Evolutionary conservation across 768 basidiomycete genomes (phyloP).

Genomic region (Phylloporus sp.): DNA sequence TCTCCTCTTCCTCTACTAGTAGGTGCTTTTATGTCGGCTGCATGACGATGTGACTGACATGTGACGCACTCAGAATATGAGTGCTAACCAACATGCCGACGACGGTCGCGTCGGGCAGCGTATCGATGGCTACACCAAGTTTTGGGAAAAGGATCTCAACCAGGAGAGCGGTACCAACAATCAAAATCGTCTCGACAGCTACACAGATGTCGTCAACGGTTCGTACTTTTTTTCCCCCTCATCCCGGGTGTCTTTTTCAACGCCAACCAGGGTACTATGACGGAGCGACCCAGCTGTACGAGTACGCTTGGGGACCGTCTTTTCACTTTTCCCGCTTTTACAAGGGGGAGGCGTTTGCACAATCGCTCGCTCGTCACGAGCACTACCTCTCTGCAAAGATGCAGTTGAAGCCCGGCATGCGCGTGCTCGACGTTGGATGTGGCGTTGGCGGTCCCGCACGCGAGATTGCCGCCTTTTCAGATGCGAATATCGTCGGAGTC

Average conservation of each 20-base stretch:
- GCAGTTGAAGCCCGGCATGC: constrained; percentile 82
- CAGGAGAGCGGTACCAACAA: constrained; percentile 64
- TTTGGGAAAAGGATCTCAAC: constrained; percentile 82
- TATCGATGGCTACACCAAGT: constrained; percentile 81
- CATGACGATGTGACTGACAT: background rate
- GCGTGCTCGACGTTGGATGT: constrained; percentile 96
- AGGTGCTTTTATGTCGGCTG: background rate
- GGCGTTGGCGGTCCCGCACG: constrained; percentile 97
- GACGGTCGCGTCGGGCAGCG: constrained; percentile 65
- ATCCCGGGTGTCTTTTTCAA: background rate
- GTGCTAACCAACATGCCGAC: constrained; percentile 25
- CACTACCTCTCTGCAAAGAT: constrained; percentile 93
- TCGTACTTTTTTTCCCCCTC: constrained; percentile 13
- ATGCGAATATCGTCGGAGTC: constrained; percentile 76
- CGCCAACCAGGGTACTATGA: constrained; percentile 79
- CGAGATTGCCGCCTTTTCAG: constrained; percentile 89
- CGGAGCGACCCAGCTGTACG: constrained; percentile 92
- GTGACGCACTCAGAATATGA: background rate
- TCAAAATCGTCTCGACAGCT: constrained; percentile 70
- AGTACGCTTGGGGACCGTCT: constrained; percentile 86
- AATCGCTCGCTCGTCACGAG: constrained; percentile 83
- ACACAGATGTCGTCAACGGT: constrained; percentile 95
- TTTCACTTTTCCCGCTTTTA: constrained; percentile 99
- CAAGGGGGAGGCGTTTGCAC: constrained; percentile 76
- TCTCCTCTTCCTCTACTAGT: background rate